These are phyloP conservation scores for Russula dissimulans DNA, from an alignment of 768 basidiomycete species.

Conservation along the genomic window DNA sequence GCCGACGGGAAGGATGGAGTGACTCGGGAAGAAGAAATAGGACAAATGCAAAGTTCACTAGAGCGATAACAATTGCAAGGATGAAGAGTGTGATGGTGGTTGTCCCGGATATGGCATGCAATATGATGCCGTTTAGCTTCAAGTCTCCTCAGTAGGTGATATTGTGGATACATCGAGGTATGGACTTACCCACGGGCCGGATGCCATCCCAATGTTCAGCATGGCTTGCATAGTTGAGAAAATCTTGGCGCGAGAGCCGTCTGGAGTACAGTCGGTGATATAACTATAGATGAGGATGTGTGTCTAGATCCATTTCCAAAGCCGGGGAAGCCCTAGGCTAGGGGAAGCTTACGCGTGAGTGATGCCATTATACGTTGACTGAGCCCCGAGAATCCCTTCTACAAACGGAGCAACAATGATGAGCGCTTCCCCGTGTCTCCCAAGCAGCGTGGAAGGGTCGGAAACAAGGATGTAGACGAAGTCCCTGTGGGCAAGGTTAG, in stretches of 20 bases:
- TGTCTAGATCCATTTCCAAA: neutral
- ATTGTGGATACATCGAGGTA: neutral
- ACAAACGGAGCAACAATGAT: constrained; percentile 19
- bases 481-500: constrained; percentile 12
- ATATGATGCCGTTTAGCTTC: constrained; percentile 16
- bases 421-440: constrained; percentile 16
- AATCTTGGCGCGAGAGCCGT: constrained; percentile 20
- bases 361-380: constrained; percentile 20
- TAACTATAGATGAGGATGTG: constrained; percentile 5
- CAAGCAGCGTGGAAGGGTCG: constrained; percentile 7
- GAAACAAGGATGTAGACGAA: constrained; percentile 21
- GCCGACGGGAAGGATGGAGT: constrained; percentile 7
- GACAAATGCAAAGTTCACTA: constrained; percentile 14
- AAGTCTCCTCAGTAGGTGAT: neutral
- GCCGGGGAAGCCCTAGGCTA: neutral
- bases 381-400: constrained; percentile 19
- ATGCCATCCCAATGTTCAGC: constrained; percentile 20
- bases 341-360: constrained; percentile 15
- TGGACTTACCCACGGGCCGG: constrained; percentile 18
- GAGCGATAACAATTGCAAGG: constrained; percentile 14
- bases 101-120: constrained; percentile 6
- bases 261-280: constrained; percentile 18
- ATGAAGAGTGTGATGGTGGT: constrained; percentile 12
- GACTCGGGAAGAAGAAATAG: constrained; percentile 19
- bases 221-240: constrained; percentile 20